Conservation (phyloP, 2,329 filamentous ascomycete species). For the Catunica adiposa region DNA sequence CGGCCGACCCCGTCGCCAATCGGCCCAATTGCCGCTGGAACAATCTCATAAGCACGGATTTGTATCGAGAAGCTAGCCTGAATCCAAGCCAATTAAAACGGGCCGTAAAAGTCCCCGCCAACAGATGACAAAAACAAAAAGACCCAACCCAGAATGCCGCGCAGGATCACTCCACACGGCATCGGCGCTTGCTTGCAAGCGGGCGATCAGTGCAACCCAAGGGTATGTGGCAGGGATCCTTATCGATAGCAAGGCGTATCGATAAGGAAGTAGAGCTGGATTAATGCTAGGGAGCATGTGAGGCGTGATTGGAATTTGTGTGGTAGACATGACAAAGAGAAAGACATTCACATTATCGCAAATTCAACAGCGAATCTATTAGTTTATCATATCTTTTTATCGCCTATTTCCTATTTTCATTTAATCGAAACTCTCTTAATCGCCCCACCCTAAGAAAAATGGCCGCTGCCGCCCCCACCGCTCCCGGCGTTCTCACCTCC, state of each 20-base stretch:
- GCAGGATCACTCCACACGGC: background rate
- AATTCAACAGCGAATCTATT: too few species aligned
- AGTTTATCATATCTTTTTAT: too few species aligned
- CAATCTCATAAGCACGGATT: background rate
- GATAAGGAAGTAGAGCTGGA: background rate
- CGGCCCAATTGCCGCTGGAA: background rate
- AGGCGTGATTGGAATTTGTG: background rate
- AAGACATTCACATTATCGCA: too few species aligned
- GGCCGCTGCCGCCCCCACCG: constrained; percentile 5
- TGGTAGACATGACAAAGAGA: background rate
- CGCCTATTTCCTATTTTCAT: too few species aligned
- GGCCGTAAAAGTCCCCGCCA: background rate
- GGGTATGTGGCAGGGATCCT: background rate
- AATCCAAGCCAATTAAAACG: too few species aligned
- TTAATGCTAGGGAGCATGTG: background rate
- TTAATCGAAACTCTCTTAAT: too few species aligned
- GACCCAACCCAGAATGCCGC: background rate
- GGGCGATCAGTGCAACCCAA: too few species aligned
- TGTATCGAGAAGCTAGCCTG: too few species aligned
- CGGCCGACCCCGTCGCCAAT: background rate
- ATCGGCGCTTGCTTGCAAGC: too few species aligned
- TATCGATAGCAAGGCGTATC: background rate
- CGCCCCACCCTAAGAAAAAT: background rate
- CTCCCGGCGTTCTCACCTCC: constrained; percentile 10
- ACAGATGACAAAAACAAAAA: background rate